Conservation (phyloP, 1,139 yeast species). For the Hansenula sp. region DNA sequence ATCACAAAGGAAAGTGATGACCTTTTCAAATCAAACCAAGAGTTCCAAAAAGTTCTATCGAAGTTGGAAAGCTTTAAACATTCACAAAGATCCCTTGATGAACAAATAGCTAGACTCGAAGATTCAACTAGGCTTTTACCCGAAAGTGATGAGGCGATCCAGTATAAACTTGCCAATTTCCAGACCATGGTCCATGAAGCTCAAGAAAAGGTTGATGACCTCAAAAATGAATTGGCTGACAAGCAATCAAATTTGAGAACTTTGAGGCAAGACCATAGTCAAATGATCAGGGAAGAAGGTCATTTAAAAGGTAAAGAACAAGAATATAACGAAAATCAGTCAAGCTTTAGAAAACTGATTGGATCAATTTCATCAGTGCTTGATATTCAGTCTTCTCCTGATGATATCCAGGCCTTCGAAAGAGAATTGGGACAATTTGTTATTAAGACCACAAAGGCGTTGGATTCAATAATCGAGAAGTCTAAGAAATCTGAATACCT, state of each 20-base stretch:
- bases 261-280: constrained; percentile 35
- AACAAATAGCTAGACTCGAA: constrained; percentile 46
- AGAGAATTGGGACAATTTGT: constrained; percentile 7
- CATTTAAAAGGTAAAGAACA: constrained; percentile 47
- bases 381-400: not conserved
- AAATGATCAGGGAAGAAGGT: constrained; percentile 51
- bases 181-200: constrained; percentile 40
- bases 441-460: constrained; percentile 10
- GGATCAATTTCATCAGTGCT: not conserved
- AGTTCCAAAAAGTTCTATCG: constrained; percentile 70
- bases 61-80: constrained; percentile 56
- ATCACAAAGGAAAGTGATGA: constrained; percentile 58
- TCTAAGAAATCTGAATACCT: constrained; percentile 17
- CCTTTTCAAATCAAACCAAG: constrained; percentile 75
- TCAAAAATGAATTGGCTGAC: constrained; percentile 20
- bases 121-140: constrained; percentile 42
- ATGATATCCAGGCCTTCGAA: constrained; percentile 23
- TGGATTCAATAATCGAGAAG: constrained; percentile 4
- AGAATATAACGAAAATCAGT: constrained; percentile 29
- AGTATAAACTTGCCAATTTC: constrained; percentile 50
- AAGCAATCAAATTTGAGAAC: constrained; percentile 22
- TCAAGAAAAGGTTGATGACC: constrained; percentile 25
- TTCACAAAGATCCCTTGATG: constrained; percentile 39
- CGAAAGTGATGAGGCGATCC: constrained; percentile 48
- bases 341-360: constrained; percentile 21